Percentiles rank a stretch among this genome's conserved stretches.
Evolutionary conservation across 148 eudicot genomes (phyloP).

Genomic region (Arctostaphylos glauca): DNA sequence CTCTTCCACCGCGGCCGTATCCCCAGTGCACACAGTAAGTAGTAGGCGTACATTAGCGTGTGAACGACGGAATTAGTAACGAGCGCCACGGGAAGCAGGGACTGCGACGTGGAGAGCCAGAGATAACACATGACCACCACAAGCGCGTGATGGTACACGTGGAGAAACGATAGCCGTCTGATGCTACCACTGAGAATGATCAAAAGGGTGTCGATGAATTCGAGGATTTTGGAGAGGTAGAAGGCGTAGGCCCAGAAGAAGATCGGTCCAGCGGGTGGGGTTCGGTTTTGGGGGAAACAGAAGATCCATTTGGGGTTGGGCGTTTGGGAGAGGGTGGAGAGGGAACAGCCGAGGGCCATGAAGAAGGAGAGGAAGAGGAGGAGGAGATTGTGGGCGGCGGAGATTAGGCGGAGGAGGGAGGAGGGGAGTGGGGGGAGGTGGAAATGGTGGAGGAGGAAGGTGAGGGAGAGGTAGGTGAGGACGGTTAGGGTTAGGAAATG

Average conservation of each 20-base stretch:
- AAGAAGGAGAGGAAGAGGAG: slow-evolving; percentile 63
- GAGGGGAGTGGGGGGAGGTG: slow-evolving; percentile 32
- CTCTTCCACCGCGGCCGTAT: slow-evolving; percentile 83
- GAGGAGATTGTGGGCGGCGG: slow-evolving; percentile 55
- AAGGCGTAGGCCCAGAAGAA: slow-evolving; percentile 91
- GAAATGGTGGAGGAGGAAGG: slow-evolving; percentile 38
- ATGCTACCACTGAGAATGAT: slow-evolving; percentile 44
- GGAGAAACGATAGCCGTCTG: slow-evolving; percentile 72
- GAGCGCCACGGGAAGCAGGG: slow-evolving; percentile 66
- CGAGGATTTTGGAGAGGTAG: slow-evolving; percentile 79
- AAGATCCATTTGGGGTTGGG: slow-evolving; percentile 37
- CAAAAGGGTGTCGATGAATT: slow-evolving; percentile 66
- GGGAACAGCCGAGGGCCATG: slow-evolving; percentile 61
- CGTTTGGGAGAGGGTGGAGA: slow-evolving; percentile 53
- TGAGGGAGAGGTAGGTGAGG: slow-evolving; percentile 54
- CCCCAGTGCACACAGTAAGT: slow-evolving; percentile 60
- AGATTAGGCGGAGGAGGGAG: slow-evolving; percentile 47
- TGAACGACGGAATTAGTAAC: slow-evolving; percentile 73
- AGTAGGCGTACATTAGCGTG: slow-evolving; percentile 81
- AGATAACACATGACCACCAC: slow-evolving; percentile 78
- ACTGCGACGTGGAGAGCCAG: slow-evolving; percentile 60
- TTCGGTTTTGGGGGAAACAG: slow-evolving; percentile 63
- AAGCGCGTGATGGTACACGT: slow-evolving; percentile 86
- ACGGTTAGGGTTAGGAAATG: slow-evolving; percentile 44
- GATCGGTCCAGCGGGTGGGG: slow-evolving; percentile 56